Percentiles rank a stretch among this genome's conserved stretches.
Evolutionary conservation across 768 basidiomycete genomes (phyloP).

Genomic region (Termitomyces sp.): DNA sequence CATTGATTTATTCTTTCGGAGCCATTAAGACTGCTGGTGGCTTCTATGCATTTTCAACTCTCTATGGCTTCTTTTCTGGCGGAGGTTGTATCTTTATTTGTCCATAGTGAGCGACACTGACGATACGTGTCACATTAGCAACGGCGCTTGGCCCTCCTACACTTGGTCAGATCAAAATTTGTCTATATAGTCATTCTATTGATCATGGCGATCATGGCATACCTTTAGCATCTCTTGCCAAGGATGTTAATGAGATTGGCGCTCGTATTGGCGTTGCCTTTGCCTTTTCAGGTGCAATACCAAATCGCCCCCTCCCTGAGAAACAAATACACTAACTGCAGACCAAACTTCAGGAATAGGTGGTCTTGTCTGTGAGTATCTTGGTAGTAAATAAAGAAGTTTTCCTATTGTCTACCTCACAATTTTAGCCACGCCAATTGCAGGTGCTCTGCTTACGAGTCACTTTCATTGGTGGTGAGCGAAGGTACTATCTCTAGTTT

Average conservation of each 20-base stretch:
- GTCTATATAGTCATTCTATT: not conserved
- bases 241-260: not conserved
- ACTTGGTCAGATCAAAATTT: not conserved
- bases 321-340: no score
- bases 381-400: not conserved
- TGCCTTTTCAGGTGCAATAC: not conserved
- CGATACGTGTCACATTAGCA: not conserved
- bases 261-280: not conserved
- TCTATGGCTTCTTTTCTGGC: constrained; percentile 3
- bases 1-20: not conserved
- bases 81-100: not conserved
- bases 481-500: not conserved
- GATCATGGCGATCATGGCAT: not conserved
- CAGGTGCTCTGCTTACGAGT: not conserved
- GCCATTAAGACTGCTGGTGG: not conserved
- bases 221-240: not conserved
- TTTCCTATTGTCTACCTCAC: not conserved
- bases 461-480: not conserved
- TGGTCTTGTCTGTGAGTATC: not conserved
- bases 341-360: not conserved
- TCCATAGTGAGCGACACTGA: not conserved
- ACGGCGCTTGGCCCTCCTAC: not conserved
- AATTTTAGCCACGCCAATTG: not conserved
- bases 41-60: not conserved
- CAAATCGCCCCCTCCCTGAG: not conserved